These are phyloP conservation scores for Aspergillus steynii DNA, from an alignment of 495 filamentous ascomycete species.

Conservation along the genomic window DNA sequence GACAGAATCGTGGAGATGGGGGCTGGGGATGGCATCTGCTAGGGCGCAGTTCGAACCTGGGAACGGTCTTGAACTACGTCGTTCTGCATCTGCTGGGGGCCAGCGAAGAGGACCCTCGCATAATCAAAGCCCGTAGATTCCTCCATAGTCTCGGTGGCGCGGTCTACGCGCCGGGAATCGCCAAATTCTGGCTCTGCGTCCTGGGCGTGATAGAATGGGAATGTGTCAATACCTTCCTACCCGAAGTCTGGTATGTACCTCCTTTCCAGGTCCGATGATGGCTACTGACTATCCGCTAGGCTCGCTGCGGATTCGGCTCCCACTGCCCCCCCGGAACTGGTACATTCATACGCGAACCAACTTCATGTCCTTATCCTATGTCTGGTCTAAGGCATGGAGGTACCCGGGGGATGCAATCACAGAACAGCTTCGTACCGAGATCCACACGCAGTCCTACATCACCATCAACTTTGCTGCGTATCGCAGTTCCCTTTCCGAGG, in stretches of 20 bases:
- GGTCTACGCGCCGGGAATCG: slow-evolving; percentile 73
- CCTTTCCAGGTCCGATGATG: background rate
- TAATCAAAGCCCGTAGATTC: slow-evolving; percentile 70
- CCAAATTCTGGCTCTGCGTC: slow-evolving; percentile 77
- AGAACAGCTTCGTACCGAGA: too few species aligned
- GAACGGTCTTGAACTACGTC: slow-evolving; percentile 76
- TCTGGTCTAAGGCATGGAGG: too few species aligned
- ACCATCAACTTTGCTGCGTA: too few species aligned
- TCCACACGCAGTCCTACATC: too few species aligned
- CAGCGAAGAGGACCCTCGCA: slow-evolving; percentile 66
- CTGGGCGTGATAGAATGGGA: slow-evolving; percentile 74
- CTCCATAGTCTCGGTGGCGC: slow-evolving; percentile 57
- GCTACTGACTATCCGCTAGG: background rate
- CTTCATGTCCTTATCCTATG: too few species aligned
- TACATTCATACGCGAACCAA: background rate
- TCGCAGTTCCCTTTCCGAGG: too few species aligned
- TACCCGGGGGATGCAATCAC: too few species aligned
- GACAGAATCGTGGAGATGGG: slow-evolving; percentile 63
- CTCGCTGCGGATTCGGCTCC: slow-evolving; percentile 4
- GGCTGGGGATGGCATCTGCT: slow-evolving; percentile 83
- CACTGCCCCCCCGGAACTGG: slow-evolving; percentile 7
- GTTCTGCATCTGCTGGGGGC: slow-evolving; percentile 71
- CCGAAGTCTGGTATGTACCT: slow-evolving; percentile 77
- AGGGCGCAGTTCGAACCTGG: slow-evolving; percentile 75
- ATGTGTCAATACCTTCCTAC: slow-evolving; percentile 66